Base-by-base conservation (phyloP, 805 yeast genomes). In the Candida vaughaniae region DNA sequence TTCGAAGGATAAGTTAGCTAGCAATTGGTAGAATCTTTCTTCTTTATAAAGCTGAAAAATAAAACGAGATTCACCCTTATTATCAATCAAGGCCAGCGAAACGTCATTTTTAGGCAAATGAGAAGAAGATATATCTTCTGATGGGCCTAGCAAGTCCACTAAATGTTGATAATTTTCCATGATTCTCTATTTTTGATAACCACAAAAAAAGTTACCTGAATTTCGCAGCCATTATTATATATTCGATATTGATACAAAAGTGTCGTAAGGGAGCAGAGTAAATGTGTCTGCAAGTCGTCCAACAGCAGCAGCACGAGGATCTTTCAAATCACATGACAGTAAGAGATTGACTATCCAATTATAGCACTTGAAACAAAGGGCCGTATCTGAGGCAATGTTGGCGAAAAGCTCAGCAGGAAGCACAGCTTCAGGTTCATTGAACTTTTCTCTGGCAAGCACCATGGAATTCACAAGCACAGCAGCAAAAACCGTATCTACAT, bases 401-500 rank as follows among this genome's bases (percentile, higher is more conserved):
- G 16, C 12, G n/a, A 20, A 14, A 8, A 35, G 10, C n/a, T 6
- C 19, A 16, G 16, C 22, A 6, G 39, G 33, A n/a, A 29, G 30
- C 16, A 14, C 15, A 9, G 20, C 26, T 7, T 29, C 15, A 5
- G 25, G 25, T 12, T 25, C 34, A 4, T 20, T 6, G 20, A 29
- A 29, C 10, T 35, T 35, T 10, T 29, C 31, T 14, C 33, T 25
- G 4, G 34, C 34, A 7, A 35, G 23, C 15, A 35, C 9, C 29
- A 29, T 43, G 35, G 27, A 59, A 8, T 57, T 36, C 1, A 62
- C 45, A 26, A 63, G 25, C 25, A 52, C 37, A 1, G 65, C 43
- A 3, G 58, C 69, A 42, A 67, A 65, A 10, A 66, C 40, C 2
- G 66, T 56, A 8, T 46, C 37, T 29, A 57, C 51, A 36, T 62